These are phyloP conservation scores for Russula emetica DNA, from an alignment of 768 basidiomycete genomes.

Conservation along the genomic window DNA sequence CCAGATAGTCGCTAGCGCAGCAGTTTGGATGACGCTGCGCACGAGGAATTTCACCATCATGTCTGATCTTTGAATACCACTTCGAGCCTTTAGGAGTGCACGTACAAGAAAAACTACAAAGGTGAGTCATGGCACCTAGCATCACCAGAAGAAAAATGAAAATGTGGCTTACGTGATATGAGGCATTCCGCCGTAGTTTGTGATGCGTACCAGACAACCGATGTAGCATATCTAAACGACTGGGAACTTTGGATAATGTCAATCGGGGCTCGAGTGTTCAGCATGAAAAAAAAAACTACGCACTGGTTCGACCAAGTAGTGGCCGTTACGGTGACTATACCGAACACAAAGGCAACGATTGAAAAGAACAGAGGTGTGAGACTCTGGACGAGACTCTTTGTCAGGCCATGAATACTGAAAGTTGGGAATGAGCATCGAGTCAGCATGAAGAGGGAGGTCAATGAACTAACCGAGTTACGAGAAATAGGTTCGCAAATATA, in stretches of 20 bases:
- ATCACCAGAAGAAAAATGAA: not conserved
- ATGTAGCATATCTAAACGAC: not conserved
- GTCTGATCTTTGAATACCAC: not conserved
- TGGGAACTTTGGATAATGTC: not conserved
- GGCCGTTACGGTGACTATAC: not conserved
- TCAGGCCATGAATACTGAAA: not conserved
- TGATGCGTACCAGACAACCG: not conserved
- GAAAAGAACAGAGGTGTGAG: not conserved
- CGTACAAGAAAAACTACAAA: not conserved
- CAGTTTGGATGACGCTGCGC: conserved; percentile 10
- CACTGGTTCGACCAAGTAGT: not conserved
- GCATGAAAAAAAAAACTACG: not conserved
- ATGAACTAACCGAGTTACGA: not conserved
- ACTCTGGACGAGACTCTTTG: not conserved
- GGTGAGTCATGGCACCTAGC: not conserved
- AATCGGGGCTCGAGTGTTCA: no score
- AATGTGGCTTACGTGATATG: not conserved
- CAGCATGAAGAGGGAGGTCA: not conserved
- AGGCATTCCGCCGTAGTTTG: conserved; percentile 2
- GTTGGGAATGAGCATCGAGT: not conserved
- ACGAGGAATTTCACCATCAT: not conserved
- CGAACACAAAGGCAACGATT: not conserved
- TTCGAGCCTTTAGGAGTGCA: conserved; percentile 2
- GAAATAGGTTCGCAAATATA: not conserved
- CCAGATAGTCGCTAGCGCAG: not conserved